Evolutionary conservation across 345 rosid genomes (phyloP), one percentile per base, ranked within the genome.

Genomic region (Syzygium grande): DNA sequence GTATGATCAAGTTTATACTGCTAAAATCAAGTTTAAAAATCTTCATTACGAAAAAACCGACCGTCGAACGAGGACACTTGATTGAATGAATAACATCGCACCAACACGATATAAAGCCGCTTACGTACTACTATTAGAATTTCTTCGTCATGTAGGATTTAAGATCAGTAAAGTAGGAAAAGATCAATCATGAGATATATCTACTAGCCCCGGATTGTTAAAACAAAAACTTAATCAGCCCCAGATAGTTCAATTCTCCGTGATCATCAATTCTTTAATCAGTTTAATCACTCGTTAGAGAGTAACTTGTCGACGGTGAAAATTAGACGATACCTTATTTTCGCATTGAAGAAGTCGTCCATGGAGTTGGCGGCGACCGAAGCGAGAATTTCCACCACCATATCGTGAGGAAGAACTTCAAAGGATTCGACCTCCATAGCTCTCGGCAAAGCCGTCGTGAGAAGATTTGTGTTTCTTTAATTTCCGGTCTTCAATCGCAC

Each of bases 381-480:
- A 34, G 79, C 79, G 9, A 68, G 46, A 34, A 68, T 41, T 68
- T 68, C 46, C 46, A 34, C 0, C 79, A 9, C 46, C 79, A 68
- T 17, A 5, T 68, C 12, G 2, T 0, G 46, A 68, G 79, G 80
- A 73, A 68, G 0, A 9, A 68, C 7, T 2, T 68, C 13, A 29
- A 68, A 68, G 11, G 0, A 34, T 8, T 0, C 0, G 2, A 34
- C 15, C 79, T 16, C 46, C 79, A 68, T 68, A 68, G 46, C 79
- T 17, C 79, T 19, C 0, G 1, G 25, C 25, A 9, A 17, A 16
- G 23, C 4, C 6, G 68, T 1, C 2, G 46, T 0, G 1, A 68
- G 79, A 2, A 34, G 79, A 41, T 2, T 2, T 0, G 46, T 5
- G 25, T 68, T 1, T 16, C 79, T 15, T 15, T 21, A 30, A 7